Base-by-base conservation (phyloP, 2,329 filamentous ascomycete species). In the Epichloe coenophiala region DNA sequence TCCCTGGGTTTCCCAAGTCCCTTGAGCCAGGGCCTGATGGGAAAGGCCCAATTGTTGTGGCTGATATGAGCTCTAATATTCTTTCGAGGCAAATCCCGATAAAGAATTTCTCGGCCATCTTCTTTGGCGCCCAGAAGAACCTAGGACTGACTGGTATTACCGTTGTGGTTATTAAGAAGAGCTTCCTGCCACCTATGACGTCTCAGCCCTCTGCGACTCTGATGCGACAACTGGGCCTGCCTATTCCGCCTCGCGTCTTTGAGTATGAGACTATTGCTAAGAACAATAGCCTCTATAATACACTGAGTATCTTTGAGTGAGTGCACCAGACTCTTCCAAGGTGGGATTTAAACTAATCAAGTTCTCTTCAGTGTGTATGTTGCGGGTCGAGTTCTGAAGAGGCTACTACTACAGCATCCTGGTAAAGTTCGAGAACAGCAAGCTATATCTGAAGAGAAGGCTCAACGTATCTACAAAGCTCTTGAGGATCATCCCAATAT, bases 231-330 rank as follows among this genome's bases (percentile, higher is more conserved):
- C 77, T 96, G 9, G 81, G 79, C 19, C 72, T 95, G n/a, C 81
- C 86, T 1, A 78, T 93, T 40, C 81, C 84, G 0, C 89, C 91
- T 2, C 78, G 87, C 17, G 78, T 96, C 42, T 72, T 97, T 45
- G 80, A 87, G 56, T 97, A 91, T 63, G 83, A 88, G 55, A 88
- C 80, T 0, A 84, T 93, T 57, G 84, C 86, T 40, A 94, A 94
- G 74, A 94, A 94, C 71, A 93, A 95, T 71, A 93, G 86, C 59
- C 76, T 97, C 33, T 97, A 97, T 73, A 97, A 97, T 69, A 97
- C 91, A 0, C 72, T 97, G 11, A 90, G 88, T 61, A 95, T 97
- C 61, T 95, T 97, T 61, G 90, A 80, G 78, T 81, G 65, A 62
- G 76, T 68, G 3, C 1, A 23, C 4, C 21, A 23, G 21, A 36